phyloP scores from a whole-genome alignment of 768 basidiomycete species.

The Russula emetica region DNA sequence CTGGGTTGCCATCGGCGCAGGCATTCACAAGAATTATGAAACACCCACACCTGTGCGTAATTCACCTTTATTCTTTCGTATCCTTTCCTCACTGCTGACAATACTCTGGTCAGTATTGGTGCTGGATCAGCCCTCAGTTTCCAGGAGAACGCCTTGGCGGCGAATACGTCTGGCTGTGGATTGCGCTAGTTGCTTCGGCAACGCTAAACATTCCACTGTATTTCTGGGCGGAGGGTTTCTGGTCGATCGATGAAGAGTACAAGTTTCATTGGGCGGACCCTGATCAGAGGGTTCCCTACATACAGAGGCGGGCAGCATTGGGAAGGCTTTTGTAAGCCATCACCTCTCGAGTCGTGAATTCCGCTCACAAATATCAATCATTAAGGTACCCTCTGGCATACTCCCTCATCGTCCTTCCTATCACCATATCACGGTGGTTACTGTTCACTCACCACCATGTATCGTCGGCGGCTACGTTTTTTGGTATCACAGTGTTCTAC shows the following conservation, averaged over 20 bases:
- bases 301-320: conserved; percentile 14
- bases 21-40: too few species aligned
- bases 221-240: conserved; percentile 33
- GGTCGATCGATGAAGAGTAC: conserved; percentile 33
- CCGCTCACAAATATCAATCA: neutral
- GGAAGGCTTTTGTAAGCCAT: conserved; percentile 33
- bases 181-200: too few species aligned
- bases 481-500: conserved; percentile 23
- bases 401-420: neutral
- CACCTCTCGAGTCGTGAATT: neutral
- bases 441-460: conserved; percentile 31
- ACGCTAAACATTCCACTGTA: conserved; percentile 29
- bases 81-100: neutral
- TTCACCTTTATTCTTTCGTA: conserved; percentile 24
- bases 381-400: neutral
- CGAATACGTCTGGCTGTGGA: conserved; percentile 47
- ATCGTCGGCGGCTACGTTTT: conserved; percentile 36
- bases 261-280: conserved; percentile 29
- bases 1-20: conserved; percentile 38
- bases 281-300: conserved; percentile 8
- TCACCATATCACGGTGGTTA: neutral
- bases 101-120: conserved; percentile 36
- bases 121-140: conserved; percentile 40
- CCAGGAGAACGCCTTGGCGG: conserved; percentile 36
- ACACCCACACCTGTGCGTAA: conserved; percentile 1